phyloP scores from a whole-genome alignment of 192 early-diverging fungal genomes.

The Coemansia sp. region DNA sequence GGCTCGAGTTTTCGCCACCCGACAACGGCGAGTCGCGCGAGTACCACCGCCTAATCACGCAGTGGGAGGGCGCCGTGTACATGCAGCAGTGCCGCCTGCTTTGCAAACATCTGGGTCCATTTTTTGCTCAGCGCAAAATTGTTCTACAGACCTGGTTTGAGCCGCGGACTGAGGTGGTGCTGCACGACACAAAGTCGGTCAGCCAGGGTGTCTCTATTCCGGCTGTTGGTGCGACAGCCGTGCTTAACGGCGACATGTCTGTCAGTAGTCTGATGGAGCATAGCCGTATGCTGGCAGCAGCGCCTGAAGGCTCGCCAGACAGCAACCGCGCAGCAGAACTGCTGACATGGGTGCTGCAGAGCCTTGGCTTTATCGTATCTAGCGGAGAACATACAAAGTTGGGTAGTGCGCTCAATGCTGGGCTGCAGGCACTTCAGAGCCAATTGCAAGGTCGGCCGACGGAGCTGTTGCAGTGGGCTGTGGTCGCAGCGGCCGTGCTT shows the following conservation, averaged over 20 bases:
- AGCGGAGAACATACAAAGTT: constrained; percentile 30
- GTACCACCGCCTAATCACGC: constrained; percentile 65
- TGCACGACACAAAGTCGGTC: constrained; percentile 11
- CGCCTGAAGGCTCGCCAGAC: neutral
- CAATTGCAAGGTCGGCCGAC: neutral
- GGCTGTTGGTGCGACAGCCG: neutral
- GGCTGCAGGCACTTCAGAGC: constrained; percentile 27
- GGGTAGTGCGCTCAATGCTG: constrained; percentile 22
- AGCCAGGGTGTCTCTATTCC: neutral
- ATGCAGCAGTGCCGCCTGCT: constrained; percentile 59
- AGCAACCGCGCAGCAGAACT: constrained; percentile 8
- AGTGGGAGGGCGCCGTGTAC: constrained; percentile 58
- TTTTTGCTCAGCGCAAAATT: constrained; percentile 68
- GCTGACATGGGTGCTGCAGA: constrained; percentile 17
- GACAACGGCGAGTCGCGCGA: constrained; percentile 81
- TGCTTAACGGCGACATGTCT: neutral
- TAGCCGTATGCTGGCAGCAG: constrained; percentile 10
- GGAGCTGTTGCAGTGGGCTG: constrained; percentile 34
- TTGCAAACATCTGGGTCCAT: constrained; percentile 61
- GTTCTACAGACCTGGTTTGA: constrained; percentile 64
- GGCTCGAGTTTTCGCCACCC: constrained; percentile 69
- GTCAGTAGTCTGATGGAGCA: constrained; percentile 13
- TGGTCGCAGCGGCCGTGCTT: constrained; percentile 29
- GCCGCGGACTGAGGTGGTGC: constrained; percentile 39
- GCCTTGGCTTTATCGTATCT: constrained; percentile 25